phyloP scores from a whole-genome alignment of 768 basidiomycete species.

The Chiua virens region DNA sequence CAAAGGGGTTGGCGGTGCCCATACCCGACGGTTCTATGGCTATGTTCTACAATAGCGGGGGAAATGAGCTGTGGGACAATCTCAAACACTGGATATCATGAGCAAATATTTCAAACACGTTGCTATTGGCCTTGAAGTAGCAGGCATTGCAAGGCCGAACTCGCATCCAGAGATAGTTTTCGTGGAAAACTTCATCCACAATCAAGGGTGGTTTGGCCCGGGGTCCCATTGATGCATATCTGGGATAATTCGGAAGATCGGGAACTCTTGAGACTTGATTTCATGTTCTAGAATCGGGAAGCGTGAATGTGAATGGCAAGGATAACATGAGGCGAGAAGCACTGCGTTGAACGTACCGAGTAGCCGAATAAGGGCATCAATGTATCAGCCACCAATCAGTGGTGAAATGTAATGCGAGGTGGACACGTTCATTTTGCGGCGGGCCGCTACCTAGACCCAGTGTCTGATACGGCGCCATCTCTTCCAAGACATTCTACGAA shows the following conservation, averaged over 20 bases:
- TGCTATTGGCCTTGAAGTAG: not conserved
- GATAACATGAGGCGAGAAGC: constrained; percentile 30
- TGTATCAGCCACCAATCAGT: constrained; percentile 11
- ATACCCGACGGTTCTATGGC: not conserved
- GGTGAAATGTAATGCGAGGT: constrained; percentile 14
- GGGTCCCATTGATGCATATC: constrained; percentile 20
- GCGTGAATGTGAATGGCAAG: constrained; percentile 27
- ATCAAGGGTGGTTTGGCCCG: constrained; percentile 3
- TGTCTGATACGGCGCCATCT: constrained; percentile 1
- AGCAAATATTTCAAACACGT: constrained; percentile 6
- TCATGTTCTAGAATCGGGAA: constrained; percentile 24
- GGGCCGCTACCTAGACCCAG: constrained; percentile 15
- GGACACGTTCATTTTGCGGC: constrained; percentile 15
- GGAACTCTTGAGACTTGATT: constrained; percentile 9
- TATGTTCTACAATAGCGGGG: not conserved
- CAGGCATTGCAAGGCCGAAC: not conserved
- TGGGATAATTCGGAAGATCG: constrained; percentile 22
- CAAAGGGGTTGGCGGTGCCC: not conserved
- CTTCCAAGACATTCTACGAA: constrained; percentile 12
- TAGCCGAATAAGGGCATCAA: constrained; percentile 17
- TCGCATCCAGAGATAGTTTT: not conserved
- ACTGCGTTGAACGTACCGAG: constrained; percentile 15
- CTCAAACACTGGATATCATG: not conserved
- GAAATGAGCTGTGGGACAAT: not conserved
- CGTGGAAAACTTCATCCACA: not conserved